Conservation (phyloP, 257 asterid species). For the Solanum paucissectum region DNA sequence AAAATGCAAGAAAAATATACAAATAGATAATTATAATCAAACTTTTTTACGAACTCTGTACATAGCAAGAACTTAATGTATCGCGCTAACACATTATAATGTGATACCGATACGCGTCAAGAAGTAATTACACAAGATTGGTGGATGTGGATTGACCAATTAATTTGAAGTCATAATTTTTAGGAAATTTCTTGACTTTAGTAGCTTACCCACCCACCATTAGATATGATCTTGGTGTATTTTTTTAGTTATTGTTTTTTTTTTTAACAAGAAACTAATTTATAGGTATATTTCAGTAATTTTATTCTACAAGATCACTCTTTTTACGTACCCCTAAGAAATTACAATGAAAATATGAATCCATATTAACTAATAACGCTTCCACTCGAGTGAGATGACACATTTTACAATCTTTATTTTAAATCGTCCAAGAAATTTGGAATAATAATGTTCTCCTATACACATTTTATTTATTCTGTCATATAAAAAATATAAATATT, state of each 20-base stretch:
- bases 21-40: too few relatives aligned
- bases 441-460: not conserved
- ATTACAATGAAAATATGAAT: not conserved
- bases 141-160: constrained; percentile 4
- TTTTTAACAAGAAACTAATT: not conserved
- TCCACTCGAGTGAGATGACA: not conserved
- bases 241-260: not conserved
- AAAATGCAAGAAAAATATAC: too few relatives aligned
- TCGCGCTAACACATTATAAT: not conserved
- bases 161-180: not conserved
- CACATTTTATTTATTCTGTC: not conserved
- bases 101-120: not conserved
- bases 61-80: not conserved
- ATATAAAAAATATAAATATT: not conserved
- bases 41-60: too few relatives aligned
- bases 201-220: constrained; percentile 2
- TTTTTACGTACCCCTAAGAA: not conserved
- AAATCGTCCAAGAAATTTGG: not conserved
- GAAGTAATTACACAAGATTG: not conserved
- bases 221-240: not conserved
- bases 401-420: not conserved
- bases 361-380: not conserved
- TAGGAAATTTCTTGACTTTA: not conserved
- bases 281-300: not conserved
- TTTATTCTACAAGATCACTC: not conserved